phyloP scores from a whole-genome alignment of 169 alveolate genomes.

The Plasmodium berghei region DNA sequence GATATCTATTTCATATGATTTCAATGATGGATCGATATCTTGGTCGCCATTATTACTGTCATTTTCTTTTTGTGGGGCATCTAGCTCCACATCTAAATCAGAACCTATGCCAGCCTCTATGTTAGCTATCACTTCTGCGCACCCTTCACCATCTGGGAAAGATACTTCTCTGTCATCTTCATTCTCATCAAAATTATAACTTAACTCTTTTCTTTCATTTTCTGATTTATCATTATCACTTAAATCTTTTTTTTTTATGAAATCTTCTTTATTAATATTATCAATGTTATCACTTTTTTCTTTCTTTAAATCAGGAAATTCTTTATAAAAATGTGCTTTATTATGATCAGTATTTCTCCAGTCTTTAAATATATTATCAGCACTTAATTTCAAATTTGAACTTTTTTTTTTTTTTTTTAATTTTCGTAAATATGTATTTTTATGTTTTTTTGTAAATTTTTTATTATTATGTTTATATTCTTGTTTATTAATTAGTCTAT shows the following conservation, averaged over 20 bases:
- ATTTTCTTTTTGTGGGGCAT: too few species aligned
- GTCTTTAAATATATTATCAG: constrained; percentile 1
- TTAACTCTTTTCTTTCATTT: background rate
- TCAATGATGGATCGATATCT: background rate
- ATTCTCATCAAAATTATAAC: background rate
- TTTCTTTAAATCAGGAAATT: background rate
- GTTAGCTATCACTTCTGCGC: too few species aligned
- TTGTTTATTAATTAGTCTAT: constrained; percentile 19
- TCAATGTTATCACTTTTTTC: constrained; percentile 7
- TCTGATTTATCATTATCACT: constrained; percentile 8
- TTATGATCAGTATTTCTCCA: background rate
- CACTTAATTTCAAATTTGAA: background rate
- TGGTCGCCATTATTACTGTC: background rate
- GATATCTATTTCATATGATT: background rate
- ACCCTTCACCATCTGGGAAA: background rate
- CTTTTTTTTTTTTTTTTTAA: constrained; percentile 1
- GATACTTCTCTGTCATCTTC: constrained; percentile 3
- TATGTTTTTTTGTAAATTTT: constrained; percentile 32
- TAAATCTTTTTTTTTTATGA: background rate
- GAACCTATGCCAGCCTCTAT: too few species aligned
- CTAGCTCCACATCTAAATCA: too few species aligned
- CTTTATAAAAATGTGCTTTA: constrained; percentile 1
- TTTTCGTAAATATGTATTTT: background rate
- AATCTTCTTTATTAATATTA: constrained; percentile 1
- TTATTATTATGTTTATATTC: constrained; percentile 23